These are phyloP conservation scores for Monarda citriodora DNA, from an alignment of 305 asterid genomes.

Conservation along the genomic window DNA sequence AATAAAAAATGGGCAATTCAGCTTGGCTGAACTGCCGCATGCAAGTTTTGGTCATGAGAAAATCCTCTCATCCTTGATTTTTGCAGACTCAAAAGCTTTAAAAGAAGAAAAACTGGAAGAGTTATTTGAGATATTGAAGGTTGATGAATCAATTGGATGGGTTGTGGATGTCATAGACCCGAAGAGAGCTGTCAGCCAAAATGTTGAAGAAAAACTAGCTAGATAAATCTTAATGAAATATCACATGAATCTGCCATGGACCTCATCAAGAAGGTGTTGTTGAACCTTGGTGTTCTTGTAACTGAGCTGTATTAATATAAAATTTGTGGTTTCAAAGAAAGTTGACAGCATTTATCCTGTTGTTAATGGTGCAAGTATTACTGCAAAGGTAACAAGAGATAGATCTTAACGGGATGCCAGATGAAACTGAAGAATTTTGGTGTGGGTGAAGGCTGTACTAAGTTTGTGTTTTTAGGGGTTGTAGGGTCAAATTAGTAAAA, in stretches of 20 bases:
- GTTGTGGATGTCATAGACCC: conserved; percentile 95
- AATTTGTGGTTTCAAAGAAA: conserved; percentile 94
- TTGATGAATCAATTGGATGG: conserved; percentile 90
- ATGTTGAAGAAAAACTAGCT: conserved; percentile 96
- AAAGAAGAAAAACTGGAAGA: conserved; percentile 98
- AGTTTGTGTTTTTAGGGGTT: too few relatives aligned
- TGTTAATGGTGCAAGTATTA: conserved; percentile 99
- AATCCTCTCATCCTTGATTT: conserved; percentile 75
- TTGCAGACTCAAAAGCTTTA: conserved; percentile 97
- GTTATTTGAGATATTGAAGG: conserved; percentile 80
- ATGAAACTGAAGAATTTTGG: too few relatives aligned
- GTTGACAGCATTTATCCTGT: conserved; percentile 99
- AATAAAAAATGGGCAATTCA: too few relatives aligned
- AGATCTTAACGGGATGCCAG: too few relatives aligned
- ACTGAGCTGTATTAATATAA: conserved; percentile 79
- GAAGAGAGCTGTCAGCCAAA: conserved; percentile 87
- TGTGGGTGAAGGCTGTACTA: too few relatives aligned
- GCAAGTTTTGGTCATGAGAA: too few relatives aligned
- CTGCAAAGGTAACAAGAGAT: conserved; percentile 95
- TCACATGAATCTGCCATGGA: conserved; percentile 97
- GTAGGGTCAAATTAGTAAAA: too few relatives aligned
- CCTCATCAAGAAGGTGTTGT: conserved; percentile 61
- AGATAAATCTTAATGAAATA: conserved; percentile 91
- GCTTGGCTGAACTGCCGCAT: too few relatives aligned
- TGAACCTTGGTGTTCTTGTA: conserved; percentile 82